Conservation (phyloP, 345 rosid genomes). For the Sonneratia alba region DNA sequence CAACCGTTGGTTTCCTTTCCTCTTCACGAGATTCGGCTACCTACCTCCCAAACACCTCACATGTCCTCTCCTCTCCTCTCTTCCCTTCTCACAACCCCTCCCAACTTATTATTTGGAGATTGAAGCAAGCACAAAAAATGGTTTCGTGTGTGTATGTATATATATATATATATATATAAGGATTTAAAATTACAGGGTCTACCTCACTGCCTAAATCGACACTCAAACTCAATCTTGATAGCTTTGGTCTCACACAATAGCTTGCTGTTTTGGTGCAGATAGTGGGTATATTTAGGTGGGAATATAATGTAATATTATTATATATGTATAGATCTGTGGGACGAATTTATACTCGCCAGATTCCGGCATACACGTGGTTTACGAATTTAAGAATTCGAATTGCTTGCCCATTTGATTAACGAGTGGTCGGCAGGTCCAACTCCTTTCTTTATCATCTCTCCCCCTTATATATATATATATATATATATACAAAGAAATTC, state of each 20-base stretch:
- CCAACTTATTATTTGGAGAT: background rate
- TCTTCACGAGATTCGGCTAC: conserved; percentile 25
- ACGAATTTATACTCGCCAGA: conserved; percentile 10
- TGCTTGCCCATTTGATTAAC: conserved; percentile 1
- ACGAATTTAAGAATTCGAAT: background rate
- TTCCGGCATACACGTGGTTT: conserved; percentile 25
- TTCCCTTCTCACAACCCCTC: too few species aligned
- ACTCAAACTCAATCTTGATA: background rate
- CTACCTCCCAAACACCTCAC: conserved; percentile 49
- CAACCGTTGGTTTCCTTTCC: background rate
- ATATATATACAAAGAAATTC: too few species aligned
- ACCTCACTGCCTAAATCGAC: background rate
- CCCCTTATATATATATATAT: background rate
- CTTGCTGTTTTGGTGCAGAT: background rate
- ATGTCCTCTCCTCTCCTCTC: conserved; percentile 14
- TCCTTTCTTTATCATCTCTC: background rate
- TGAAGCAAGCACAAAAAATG: too few species aligned
- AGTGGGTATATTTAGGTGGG: conserved; percentile 20
- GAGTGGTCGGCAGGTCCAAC: conserved; percentile 4
- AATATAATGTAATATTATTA: background rate
- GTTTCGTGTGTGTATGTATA: too few species aligned
- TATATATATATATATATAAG: too few species aligned
- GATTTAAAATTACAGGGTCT: background rate
- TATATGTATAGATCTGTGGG: background rate
- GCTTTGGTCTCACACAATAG: conserved; percentile 8